Conservation (phyloP, 1,284 basidiomycete genomes). For the Anthracocystis panici-leucophaei region DNA sequence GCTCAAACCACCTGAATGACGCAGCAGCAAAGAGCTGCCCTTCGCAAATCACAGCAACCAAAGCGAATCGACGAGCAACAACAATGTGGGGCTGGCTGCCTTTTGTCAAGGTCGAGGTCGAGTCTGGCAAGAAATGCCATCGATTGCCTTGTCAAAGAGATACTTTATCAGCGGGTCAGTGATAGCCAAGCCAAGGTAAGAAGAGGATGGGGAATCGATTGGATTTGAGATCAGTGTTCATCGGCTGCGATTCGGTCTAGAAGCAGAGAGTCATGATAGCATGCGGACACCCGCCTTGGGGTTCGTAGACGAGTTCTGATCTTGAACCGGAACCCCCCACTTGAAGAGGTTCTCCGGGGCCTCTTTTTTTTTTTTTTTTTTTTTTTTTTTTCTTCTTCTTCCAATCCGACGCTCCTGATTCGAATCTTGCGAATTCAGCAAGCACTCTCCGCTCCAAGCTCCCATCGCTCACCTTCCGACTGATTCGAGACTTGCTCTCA, state of each 20-base stretch:
- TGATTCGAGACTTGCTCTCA: background rate
- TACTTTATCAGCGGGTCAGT: background rate
- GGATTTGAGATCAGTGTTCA: background rate
- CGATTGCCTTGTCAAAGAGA: too few species aligned
- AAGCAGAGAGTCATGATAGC: background rate
- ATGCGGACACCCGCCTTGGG: too few species aligned
- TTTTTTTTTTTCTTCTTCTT: background rate
- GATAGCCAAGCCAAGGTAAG: background rate
- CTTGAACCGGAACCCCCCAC: slow-evolving; percentile 4
- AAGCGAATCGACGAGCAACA: background rate
- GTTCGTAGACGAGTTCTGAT: background rate
- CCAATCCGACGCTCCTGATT: slow-evolving; percentile 1
- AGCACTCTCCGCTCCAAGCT: background rate
- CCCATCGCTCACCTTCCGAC: background rate
- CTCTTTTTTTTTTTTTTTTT: too few species aligned
- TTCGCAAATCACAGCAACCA: slow-evolving; percentile 5
- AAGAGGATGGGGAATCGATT: background rate
- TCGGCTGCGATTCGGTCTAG: slow-evolving; percentile 9
- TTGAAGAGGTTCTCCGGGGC: background rate
- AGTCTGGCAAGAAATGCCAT: background rate
- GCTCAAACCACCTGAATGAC: background rate
- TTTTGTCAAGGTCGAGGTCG: background rate
- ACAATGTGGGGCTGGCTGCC: background rate
- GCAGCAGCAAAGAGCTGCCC: slow-evolving; percentile 6
- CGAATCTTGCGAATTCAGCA: background rate